Evolutionary conservation across 2,329 filamentous ascomycete genomes (phyloP), one percentile per base, ranked within the genome.

Genomic region (Alternaria solani): DNA sequence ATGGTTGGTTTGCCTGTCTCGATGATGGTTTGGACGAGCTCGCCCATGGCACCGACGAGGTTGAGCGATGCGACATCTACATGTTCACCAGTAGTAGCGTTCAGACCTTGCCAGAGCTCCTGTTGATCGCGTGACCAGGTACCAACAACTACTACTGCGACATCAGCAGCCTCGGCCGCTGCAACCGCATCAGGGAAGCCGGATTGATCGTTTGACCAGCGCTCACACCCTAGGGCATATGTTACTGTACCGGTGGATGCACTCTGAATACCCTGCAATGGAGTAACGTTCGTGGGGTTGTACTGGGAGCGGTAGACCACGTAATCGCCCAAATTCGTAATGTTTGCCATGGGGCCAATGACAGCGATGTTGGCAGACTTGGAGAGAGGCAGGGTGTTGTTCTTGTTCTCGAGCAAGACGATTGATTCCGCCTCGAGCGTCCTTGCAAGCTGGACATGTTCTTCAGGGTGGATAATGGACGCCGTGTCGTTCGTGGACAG

Each of bases 41-140:
- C 83, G 2, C 84, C 85, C 85, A 91, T 90, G 23, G 90, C 89
- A 3, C 90, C 90, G 12, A 92, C 88, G 9, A 93, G 86, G 58
- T 87, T 84, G 18, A 93, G 83, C 52, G 82, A 82, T 57, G 85
- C 80, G 1, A 88, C 82, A 66, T 93, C 90, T 48, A 93, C 87
- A 70, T 92, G 89, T 72, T 93, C 90, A 51, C 89, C 90, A 0
- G 89, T 92, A 55, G 90, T 93, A 28, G 89, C 89, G 66, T 93
- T 93, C 3, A 91, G 75, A 0, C 88, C 88, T 57, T 80, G 76
- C 90, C 89, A 92, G 3, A 93, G 85, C 74, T 92, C 86, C 53
- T 83, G 81, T 72, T 93, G 90, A 69, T 93, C 91, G 49, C 90
- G 85, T 26, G 87, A 88, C 91, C 90, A 92, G 8, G 90, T 93